Percentiles rank a stretch among this genome's conserved stretches.
These are phyloP conservation scores for Coelastrella sp. DNA, from an alignment of 139 green algal species.

Conservation along the genomic window DNA sequence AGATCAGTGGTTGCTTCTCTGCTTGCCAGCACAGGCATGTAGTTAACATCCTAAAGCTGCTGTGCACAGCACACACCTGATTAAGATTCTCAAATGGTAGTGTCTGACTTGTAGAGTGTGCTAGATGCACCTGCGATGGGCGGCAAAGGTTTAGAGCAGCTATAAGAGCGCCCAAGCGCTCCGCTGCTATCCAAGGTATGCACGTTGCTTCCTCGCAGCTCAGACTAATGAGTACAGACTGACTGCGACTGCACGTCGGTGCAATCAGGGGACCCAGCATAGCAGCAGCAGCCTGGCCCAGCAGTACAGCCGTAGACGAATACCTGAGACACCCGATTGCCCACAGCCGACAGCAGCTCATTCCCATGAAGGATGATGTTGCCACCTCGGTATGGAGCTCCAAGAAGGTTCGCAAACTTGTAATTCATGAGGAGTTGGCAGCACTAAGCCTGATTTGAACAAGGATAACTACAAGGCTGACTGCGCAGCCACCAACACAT, in stretches of 20 bases:
- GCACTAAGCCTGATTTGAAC: background rate
- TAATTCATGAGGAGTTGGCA: slow-evolving; percentile 80
- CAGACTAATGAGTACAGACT: background rate
- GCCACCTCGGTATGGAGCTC: slow-evolving; percentile 94
- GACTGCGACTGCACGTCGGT: background rate
- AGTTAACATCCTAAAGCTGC: no score
- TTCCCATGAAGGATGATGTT: slow-evolving; percentile 84
- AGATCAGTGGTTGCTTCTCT: no score
- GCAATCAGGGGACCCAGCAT: background rate
- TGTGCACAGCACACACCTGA: slow-evolving; percentile 55
- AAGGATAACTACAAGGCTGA: background rate
- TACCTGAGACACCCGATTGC: slow-evolving; percentile 91
- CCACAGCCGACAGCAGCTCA: slow-evolving; percentile 88
- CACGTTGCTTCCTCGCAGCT: no score
- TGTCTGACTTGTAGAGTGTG: slow-evolving; percentile 78
- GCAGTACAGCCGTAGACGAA: background rate
- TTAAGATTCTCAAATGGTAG: slow-evolving; percentile 89
- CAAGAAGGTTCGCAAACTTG: slow-evolving; percentile 90
- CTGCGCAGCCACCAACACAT: background rate
- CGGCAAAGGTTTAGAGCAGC: no score
- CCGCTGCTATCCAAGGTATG: no score
- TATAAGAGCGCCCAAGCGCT: no score
- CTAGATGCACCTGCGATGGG: slow-evolving; percentile 78
- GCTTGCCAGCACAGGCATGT: no score
- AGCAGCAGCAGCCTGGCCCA: background rate